phyloP scores from a whole-genome alignment of 2,329 filamentous ascomycete genomes.

The Rosellinia necatrix region DNA sequence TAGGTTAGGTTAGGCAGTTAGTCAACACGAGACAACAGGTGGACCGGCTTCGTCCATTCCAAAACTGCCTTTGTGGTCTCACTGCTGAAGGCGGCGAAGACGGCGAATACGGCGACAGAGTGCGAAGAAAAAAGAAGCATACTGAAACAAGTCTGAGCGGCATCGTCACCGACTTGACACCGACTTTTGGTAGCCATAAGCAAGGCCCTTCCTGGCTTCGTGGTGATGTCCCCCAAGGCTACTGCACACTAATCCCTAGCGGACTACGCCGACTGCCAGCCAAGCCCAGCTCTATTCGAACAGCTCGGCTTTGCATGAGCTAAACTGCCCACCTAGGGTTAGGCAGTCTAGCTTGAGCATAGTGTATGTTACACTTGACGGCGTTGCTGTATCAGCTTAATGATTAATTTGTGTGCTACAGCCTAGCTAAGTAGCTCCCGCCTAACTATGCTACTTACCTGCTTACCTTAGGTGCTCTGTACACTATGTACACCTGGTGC shows the following conservation, averaged over 20 bases:
- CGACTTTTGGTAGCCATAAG: slow-evolving; percentile 13
- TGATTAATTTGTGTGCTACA: too few species aligned
- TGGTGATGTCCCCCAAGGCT: background rate
- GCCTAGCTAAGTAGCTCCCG: slow-evolving; percentile 3
- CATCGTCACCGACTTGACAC: slow-evolving; percentile 6
- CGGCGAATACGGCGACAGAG: background rate
- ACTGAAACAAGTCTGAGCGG: slow-evolving; percentile 9
- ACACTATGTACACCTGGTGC: too few species aligned
- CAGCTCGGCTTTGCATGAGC: background rate
- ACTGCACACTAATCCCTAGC: slow-evolving; percentile 8
- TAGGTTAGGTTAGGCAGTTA: too few species aligned
- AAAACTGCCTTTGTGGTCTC: background rate
- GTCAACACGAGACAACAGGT: background rate
- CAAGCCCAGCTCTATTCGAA: background rate
- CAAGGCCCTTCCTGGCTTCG: slow-evolving; percentile 14
- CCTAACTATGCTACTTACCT: too few species aligned
- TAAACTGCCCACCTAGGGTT: background rate
- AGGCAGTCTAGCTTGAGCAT: background rate
- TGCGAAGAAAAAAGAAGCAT: background rate
- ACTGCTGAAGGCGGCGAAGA: background rate
- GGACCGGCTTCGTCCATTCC: background rate
- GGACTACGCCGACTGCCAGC: background rate
- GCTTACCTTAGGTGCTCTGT: too few species aligned
- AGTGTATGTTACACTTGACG: background rate
- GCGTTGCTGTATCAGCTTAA: background rate